Conservation (phyloP, 2,329 filamentous ascomycete genomes). For the Neofusicoccum sp. region DNA sequence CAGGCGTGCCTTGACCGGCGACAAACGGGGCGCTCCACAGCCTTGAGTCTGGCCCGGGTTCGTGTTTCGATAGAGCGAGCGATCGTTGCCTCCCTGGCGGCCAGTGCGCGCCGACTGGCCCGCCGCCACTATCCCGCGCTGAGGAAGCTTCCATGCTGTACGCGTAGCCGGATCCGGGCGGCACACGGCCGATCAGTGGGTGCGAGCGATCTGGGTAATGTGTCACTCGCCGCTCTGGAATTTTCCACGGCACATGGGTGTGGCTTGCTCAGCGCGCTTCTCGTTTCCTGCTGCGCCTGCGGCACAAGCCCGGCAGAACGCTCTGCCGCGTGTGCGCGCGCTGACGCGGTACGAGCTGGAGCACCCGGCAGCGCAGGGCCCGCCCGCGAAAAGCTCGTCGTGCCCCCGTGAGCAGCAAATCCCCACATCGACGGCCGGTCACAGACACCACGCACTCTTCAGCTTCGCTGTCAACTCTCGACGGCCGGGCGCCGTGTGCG, state of each 20-base stretch:
- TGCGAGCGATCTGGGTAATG: background rate
- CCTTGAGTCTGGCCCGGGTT: background rate
- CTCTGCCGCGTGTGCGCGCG: background rate
- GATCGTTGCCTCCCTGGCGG: background rate
- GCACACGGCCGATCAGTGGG: background rate
- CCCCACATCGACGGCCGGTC: background rate
- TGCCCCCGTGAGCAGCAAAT: constrained; percentile 3
- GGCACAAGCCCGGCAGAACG: background rate
- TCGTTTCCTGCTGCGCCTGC: background rate
- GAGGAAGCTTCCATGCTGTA: background rate
- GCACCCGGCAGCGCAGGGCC: background rate
- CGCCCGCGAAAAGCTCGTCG: background rate
- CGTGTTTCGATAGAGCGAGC: background rate
- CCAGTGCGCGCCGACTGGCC: background rate
- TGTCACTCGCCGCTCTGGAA: background rate
- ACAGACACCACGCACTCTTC: constrained; percentile 10
- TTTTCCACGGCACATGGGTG: background rate
- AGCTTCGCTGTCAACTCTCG: constrained; percentile 13
- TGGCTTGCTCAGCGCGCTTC: background rate
- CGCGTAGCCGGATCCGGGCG: background rate
- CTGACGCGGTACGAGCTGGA: background rate
- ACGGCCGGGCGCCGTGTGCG: background rate
- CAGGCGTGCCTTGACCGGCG: background rate
- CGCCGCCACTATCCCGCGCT: background rate
- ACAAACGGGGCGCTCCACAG: background rate